A percentile compares a stretch with the other conserved stretches of the same genome.
Conservation (phyloP, 1,284 basidiomycete genomes). For the Sanghuangporus sanghuang region DNA sequence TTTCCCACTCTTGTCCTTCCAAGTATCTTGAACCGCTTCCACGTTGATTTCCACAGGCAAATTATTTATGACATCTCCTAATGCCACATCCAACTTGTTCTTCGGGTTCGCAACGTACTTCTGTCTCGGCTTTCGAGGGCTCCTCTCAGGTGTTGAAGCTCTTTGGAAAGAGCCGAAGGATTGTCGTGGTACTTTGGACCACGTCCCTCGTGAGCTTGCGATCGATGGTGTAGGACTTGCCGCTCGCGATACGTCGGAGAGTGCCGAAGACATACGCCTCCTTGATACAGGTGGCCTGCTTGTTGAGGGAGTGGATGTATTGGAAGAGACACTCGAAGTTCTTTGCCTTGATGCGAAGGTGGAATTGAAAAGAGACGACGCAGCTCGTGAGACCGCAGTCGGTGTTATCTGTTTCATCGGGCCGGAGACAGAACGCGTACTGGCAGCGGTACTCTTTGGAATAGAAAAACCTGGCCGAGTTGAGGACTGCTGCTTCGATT, state of each 20-base stretch:
- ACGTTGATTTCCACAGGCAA: slow-evolving; percentile 83
- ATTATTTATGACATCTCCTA: slow-evolving; percentile 86
- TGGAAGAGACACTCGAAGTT: slow-evolving; percentile 55
- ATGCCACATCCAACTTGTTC: slow-evolving; percentile 87
- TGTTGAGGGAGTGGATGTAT: slow-evolving; percentile 24
- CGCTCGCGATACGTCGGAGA: slow-evolving; percentile 37
- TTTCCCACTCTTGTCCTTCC: slow-evolving; percentile 89
- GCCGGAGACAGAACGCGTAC: slow-evolving; percentile 54
- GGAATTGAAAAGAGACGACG: slow-evolving; percentile 40
- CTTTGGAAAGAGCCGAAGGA: slow-evolving; percentile 43
- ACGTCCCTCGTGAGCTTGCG: slow-evolving; percentile 41
- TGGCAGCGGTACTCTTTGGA: slow-evolving; percentile 40
- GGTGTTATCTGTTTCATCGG: slow-evolving; percentile 28
- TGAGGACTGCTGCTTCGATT: not conserved
- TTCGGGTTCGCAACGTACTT: slow-evolving; percentile 84
- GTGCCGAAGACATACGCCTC: slow-evolving; percentile 51
- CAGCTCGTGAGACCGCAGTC: slow-evolving; percentile 20
- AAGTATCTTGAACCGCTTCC: slow-evolving; percentile 75
- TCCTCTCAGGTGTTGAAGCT: slow-evolving; percentile 41
- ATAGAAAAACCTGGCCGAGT: slow-evolving; percentile 39
- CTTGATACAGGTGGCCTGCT: slow-evolving; percentile 29
- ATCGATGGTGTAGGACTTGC: slow-evolving; percentile 35
- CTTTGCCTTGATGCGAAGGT: slow-evolving; percentile 80
- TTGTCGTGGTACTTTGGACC: slow-evolving; percentile 62
- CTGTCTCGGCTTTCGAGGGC: slow-evolving; percentile 33